Conservation (phyloP, 2,329 filamentous ascomycete genomes). For the Keithomyces neogunnii region DNA sequence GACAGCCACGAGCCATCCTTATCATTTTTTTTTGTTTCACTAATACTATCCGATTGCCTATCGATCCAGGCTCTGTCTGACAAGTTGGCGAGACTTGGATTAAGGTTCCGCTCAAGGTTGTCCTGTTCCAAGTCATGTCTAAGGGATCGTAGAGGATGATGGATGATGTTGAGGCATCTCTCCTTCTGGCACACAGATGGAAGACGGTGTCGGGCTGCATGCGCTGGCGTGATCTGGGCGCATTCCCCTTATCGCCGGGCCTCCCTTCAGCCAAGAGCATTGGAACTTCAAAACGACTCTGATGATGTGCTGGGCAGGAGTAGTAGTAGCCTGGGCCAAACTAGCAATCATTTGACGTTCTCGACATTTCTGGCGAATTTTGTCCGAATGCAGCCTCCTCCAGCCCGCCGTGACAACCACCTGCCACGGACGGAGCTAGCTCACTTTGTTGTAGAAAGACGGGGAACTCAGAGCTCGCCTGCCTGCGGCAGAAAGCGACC, state of each 20-base stretch:
- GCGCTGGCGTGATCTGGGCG: not conserved
- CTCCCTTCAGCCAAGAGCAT: not conserved
- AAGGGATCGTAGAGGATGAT: not conserved
- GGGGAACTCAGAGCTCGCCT: too few relatives aligned
- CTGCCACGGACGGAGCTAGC: too few relatives aligned
- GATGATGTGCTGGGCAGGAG: not conserved
- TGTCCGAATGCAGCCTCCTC: too few relatives aligned
- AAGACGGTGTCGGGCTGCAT: not conserved
- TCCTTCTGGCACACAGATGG: not conserved
- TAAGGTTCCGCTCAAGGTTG: constrained; percentile 15
- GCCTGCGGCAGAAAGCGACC: not conserved
- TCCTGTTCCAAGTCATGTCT: constrained; percentile 11
- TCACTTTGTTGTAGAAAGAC: too few relatives aligned
- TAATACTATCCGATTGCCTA: not conserved
- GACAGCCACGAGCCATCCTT: not conserved
- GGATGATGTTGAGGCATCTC: too few relatives aligned
- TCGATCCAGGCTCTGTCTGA: constrained; percentile 5
- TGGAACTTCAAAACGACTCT: not conserved
- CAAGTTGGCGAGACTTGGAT: constrained; percentile 4
- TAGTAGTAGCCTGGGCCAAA: too few relatives aligned
- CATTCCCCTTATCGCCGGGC: not conserved
- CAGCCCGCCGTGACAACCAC: too few relatives aligned
- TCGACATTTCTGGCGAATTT: too few relatives aligned
- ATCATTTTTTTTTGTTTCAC: not conserved
- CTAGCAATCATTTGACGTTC: too few relatives aligned